A percentile compares a stretch with the other conserved stretches of the same genome.
phyloP scores from a whole-genome alignment of 1,139 yeast genomes.

The Spathaspora sp. region DNA sequence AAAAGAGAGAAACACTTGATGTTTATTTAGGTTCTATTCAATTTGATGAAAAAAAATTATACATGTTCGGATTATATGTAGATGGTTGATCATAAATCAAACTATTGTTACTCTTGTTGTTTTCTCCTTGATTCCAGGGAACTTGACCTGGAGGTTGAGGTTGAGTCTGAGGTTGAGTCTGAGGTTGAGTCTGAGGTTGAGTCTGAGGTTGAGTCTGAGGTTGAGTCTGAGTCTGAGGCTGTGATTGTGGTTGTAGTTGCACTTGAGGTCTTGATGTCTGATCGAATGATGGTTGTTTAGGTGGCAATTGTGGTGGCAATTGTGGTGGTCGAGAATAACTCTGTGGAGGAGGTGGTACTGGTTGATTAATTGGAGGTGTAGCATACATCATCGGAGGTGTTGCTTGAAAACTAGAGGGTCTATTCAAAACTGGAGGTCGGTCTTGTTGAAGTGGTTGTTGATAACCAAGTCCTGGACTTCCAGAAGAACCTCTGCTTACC shows the following conservation, averaged over 20 bases:
- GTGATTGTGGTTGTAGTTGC: conserved; percentile 9
- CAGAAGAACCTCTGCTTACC: not conserved
- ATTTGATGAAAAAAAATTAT: conserved; percentile 34
- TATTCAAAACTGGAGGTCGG: conserved; percentile 10
- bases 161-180: conserved; percentile 3
- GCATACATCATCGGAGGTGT: conserved; percentile 8
- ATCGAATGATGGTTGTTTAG: conserved; percentile 13
- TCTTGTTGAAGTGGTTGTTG: conserved; percentile 8
- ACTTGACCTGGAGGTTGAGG: conserved; percentile 11
- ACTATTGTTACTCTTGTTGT: conserved; percentile 13
- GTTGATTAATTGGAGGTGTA: not conserved
- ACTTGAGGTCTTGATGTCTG: conserved; percentile 7
- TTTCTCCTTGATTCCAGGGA: conserved; percentile 3
- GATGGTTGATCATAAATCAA: conserved; percentile 50
- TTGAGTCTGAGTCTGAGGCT: not conserved
- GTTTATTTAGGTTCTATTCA: no score
- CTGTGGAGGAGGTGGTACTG: conserved; percentile 7
- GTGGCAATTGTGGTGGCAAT: conserved; percentile 26
- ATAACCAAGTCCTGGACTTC: not conserved
- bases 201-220: conserved; percentile 10
- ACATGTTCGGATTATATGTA: conserved; percentile 49
- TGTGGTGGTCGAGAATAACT: conserved; percentile 17
- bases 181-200: not conserved
- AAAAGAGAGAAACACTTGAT: no score
- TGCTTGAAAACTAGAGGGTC: conserved; percentile 9